phyloP scores from a whole-genome alignment of 805 yeast species.

The Priceomyces medius region DNA sequence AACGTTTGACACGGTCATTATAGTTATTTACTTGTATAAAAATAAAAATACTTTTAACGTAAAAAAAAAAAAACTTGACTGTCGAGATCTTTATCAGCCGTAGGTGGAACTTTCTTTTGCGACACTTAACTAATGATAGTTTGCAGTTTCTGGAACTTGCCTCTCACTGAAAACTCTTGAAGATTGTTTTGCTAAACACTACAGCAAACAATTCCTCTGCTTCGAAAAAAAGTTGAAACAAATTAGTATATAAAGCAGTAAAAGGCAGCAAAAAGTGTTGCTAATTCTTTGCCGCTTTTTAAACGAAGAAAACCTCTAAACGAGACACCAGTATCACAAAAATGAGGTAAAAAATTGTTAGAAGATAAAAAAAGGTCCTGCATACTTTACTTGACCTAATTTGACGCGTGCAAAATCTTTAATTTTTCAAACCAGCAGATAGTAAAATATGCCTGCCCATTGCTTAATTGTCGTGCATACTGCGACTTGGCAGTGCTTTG shows the following conservation, averaged over 20 bases:
- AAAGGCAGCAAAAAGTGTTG: slow-evolving; percentile 1
- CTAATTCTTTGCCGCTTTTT: not conserved
- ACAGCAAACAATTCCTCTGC: no score
- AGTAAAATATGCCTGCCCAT: no score
- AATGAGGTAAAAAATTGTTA: not conserved
- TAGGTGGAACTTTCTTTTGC: not conserved
- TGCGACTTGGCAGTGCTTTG: no score
- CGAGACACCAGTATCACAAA: not conserved
- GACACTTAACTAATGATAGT: not conserved
- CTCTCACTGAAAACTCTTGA: not conserved
- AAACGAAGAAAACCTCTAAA: not conserved
- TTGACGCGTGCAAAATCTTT: no score
- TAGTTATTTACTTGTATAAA: slow-evolving; percentile 1
- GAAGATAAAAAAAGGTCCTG: no score
- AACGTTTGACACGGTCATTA: slow-evolving; percentile 53
- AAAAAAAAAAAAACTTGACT: slow-evolving; percentile 1
- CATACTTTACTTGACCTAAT: no score
- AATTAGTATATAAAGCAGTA: no score
- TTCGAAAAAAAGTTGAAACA: no score
- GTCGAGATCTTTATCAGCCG: slow-evolving; percentile 4
- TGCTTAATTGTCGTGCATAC: no score
- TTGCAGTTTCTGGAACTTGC: not conserved
- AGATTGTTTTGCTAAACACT: no score
- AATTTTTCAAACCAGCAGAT: no score
- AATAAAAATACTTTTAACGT: not conserved